phyloP scores from a whole-genome alignment of 2,329 filamentous ascomycete species.

The Cytospora mali region DNA sequence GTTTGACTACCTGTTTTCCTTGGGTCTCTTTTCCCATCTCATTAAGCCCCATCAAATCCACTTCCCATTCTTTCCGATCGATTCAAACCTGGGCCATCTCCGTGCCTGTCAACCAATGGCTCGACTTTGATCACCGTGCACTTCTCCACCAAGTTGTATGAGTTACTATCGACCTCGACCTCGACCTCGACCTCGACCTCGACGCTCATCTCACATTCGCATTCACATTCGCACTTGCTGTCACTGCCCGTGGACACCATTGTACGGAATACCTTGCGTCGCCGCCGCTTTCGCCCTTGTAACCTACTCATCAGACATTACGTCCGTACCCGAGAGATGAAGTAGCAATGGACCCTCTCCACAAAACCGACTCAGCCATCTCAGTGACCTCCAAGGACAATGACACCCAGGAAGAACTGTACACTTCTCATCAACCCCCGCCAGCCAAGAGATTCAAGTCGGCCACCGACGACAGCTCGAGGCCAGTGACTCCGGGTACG shows the following conservation, averaged over 20 bases:
- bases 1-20: neutral
- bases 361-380: constrained; percentile 29
- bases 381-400: constrained; percentile 26
- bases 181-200: neutral
- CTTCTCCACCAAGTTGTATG: neutral
- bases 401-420: constrained; percentile 6
- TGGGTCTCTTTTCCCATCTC: neutral
- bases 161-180: neutral
- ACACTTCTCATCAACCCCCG: neutral
- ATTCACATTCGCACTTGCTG: neutral
- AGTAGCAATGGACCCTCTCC: constrained; percentile 25
- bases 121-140: neutral
- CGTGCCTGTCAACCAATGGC: neutral
- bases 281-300: neutral
- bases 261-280: constrained; percentile 2
- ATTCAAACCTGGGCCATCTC: too few species aligned
- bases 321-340: constrained; percentile 10
- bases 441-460: constrained; percentile 10
- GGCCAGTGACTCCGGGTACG: neutral
- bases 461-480: neutral
- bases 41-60: neutral
- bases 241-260: neutral
- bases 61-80: too few species aligned
- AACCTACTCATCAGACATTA: neutral
- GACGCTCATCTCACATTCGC: neutral